Percentiles rank a stretch among this genome's conserved stretches.
These are phyloP conservation scores for Tolypocladium cylindrosporum DNA, from an alignment of 2,329 filamentous ascomycete genomes.

Conservation along the genomic window DNA sequence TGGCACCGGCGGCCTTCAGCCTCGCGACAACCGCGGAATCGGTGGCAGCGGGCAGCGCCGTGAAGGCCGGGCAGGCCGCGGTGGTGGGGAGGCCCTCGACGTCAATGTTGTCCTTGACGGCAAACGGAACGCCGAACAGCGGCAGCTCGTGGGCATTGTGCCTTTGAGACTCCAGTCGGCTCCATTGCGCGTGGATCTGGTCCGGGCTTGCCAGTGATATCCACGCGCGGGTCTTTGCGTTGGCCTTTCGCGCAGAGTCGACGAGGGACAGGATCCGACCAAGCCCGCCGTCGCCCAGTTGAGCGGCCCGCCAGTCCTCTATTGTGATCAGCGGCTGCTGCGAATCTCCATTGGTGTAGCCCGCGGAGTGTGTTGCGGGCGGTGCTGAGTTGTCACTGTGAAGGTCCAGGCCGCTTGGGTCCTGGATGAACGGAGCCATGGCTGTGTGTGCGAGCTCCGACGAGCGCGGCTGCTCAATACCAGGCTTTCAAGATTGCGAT, in stretches of 20 bases:
- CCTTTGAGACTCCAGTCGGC: background rate
- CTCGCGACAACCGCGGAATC: conserved; percentile 38
- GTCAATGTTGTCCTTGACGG: conserved; percentile 48
- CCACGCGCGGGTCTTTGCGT: conserved; percentile 17
- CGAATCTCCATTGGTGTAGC: background rate
- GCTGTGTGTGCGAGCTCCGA: background rate
- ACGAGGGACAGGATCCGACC: conserved; percentile 15
- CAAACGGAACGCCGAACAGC: conserved; percentile 47
- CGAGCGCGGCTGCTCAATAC: background rate
- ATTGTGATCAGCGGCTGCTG: conserved; percentile 7
- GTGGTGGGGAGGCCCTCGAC: conserved; percentile 40
- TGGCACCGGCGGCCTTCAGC: conserved; percentile 40
- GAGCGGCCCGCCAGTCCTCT: conserved; percentile 15
- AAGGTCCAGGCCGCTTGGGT: background rate
- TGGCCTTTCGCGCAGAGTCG: conserved; percentile 9
- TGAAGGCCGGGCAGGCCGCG: conserved; percentile 38
- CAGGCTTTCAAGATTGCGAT: background rate
- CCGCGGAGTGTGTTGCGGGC: background rate
- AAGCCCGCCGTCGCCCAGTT: conserved; percentile 14
- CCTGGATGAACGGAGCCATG: background rate
- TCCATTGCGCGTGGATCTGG: conserved; percentile 13
- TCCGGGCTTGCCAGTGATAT: conserved; percentile 18
- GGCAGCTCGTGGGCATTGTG: conserved; percentile 24
- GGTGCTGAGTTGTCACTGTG: too few relatives aligned
- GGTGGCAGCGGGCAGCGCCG: conserved; percentile 30